Conservation (phyloP, 192 early-diverging fungal species). For the Coemansia reversa region DNA sequence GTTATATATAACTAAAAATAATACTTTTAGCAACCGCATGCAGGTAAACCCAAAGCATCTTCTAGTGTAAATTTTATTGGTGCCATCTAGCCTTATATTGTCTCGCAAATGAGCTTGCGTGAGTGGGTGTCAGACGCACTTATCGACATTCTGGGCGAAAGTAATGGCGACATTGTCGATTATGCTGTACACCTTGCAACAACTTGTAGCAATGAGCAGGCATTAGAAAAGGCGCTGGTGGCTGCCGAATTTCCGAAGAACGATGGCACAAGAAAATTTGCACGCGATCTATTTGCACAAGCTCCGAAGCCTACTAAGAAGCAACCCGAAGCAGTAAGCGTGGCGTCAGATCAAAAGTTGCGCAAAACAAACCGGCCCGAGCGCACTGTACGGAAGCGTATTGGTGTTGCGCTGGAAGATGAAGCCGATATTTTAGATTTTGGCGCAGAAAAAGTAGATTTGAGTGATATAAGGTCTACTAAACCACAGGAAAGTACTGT, state of each 20-base stretch:
- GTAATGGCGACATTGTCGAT: slow-evolving; percentile 46
- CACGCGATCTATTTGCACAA: slow-evolving; percentile 61
- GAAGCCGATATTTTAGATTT: no score
- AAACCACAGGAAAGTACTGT: no score
- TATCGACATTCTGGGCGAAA: slow-evolving; percentile 46
- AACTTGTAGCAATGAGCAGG: slow-evolving; percentile 27
- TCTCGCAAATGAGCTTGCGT: slow-evolving; percentile 29
- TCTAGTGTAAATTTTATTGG: no score
- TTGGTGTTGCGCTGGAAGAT: no score
- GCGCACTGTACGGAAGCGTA: not conserved
- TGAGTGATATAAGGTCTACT: no score
- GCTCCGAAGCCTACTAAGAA: slow-evolving; percentile 48
- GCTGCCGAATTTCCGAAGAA: slow-evolving; percentile 64
- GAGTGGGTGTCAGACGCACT: slow-evolving; percentile 52
- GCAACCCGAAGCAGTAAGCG: not conserved
- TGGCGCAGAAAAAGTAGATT: no score
- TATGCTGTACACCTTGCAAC: slow-evolving; percentile 42
- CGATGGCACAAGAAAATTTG: slow-evolving; percentile 60
- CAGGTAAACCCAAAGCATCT: no score
- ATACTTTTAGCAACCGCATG: no score
- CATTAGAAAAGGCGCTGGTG: slow-evolving; percentile 56
- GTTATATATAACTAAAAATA: no score
- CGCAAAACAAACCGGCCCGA: not conserved
- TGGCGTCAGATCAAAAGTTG: not conserved
- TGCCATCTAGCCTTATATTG: no score